These are phyloP conservation scores for Lunularia cruciata DNA, from an alignment of 225 moss, liverwort and hornwort species.

Conservation along the genomic window DNA sequence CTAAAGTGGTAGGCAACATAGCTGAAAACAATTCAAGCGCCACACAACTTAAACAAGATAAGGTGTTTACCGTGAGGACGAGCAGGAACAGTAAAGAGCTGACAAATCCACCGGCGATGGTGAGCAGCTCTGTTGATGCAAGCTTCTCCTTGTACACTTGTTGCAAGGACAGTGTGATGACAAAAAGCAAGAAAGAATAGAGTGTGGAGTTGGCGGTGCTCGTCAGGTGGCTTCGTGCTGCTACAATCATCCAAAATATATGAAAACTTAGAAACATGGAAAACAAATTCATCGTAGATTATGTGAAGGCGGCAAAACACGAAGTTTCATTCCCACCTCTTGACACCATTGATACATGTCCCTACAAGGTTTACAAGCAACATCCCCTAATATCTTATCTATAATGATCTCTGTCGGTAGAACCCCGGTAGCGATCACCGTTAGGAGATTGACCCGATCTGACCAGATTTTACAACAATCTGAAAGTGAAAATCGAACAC, in stretches of 20 bases:
- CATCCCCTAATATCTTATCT: too few species aligned
- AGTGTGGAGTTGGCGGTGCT: slow-evolving; percentile 52
- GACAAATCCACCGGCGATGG: slow-evolving; percentile 54
- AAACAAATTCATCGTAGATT: not conserved
- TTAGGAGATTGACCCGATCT: too few species aligned
- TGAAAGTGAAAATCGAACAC: too few species aligned
- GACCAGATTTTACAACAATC: too few species aligned
- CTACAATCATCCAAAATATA: slow-evolving; percentile 4
- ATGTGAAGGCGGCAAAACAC: too few species aligned
- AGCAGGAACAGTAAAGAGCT: slow-evolving; percentile 53
- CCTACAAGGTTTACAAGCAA: too few species aligned
- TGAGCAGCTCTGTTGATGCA: slow-evolving; percentile 53
- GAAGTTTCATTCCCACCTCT: too few species aligned
- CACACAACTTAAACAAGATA: not conserved
- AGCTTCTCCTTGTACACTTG: slow-evolving; percentile 63
- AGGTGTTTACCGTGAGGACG: slow-evolving; percentile 44
- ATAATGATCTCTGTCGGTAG: too few species aligned
- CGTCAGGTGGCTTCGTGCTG: slow-evolving; percentile 46
- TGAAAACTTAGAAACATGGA: not conserved
- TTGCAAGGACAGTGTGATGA: slow-evolving; percentile 56
- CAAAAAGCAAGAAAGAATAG: slow-evolving; percentile 54
- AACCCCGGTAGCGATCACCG: too few species aligned
- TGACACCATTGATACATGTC: too few species aligned
- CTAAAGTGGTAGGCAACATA: too few species aligned
- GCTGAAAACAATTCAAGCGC: not conserved